Evolutionary conservation across 352 stramenopile species (phyloP), one percentile per base, ranked within the genome.

Genomic region (Pythium scleroteichum): DNA sequence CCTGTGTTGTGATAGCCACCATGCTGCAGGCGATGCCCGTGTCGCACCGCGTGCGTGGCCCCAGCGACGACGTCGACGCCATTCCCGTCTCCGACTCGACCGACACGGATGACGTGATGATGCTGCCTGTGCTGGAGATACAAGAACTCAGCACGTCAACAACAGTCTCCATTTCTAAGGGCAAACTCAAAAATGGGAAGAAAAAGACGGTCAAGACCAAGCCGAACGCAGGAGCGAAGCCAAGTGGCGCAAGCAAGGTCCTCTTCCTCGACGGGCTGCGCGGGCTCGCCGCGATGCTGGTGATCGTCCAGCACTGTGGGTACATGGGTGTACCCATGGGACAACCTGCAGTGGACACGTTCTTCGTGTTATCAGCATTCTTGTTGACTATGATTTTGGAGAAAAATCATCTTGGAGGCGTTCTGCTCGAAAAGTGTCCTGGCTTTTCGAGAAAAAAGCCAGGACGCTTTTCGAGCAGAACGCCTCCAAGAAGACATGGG

Each of bases 361-460:
- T 85, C 58, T 85, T 85, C 47, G 76, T 85, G 22, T 51, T 85
- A 38, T 85, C 76, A 26, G 73, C 71, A 20, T 85, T 79, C 41
- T 53, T 84, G 20, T 65, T 84, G 4, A 84, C 72, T 46, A 77
- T 76, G 70, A 70, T 82, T n/a, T 76, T 81, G n/a, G n/a, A n/a
- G n/a, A n/a, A n/a, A n/a, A n/a, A n/a, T 66, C 13, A 62, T 50
- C 6, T 55, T 14, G 1, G 53, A 47, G 0, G 76, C 76, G 0
- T 64, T 53, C 12, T 70, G 62, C 23, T 60, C 49, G 3, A 75
- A 23, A 55, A 82, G 60, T 16, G 59, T 42, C 23, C 69, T 63
- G 29, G 56, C 68, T 57, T 80, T 85, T 52, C 44, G 78, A 80
- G 58, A 73, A 70, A 52, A 85, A 80, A 57, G 68, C 56, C 29